Percentiles rank a stretch among this genome's conserved stretches.
Evolutionary conservation across 805 yeast species (phyloP).

Genomic region (Spencermartinsiella europaea): DNA sequence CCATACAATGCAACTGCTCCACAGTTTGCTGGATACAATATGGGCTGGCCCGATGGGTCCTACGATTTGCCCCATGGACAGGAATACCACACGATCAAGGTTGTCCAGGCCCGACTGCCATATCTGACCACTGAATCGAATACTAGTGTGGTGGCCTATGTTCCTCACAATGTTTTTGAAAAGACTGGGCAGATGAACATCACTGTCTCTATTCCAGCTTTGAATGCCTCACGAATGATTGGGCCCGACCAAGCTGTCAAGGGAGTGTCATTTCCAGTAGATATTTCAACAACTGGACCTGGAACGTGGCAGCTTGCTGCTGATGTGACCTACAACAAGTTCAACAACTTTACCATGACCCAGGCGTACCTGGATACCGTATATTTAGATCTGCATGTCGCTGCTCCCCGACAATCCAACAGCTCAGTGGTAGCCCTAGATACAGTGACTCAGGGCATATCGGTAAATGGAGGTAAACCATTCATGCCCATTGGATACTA

Average conservation of each 20-base stretch:
- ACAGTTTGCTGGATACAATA: conserved; percentile 7
- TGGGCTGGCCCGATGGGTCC: conserved; percentile 9
- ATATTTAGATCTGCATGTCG: conserved; percentile 8
- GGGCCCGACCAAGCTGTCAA: conserved; percentile 7
- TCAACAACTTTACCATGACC: conserved; percentile 1
- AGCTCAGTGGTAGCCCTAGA: conserved; percentile 5
- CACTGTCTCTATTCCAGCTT: conserved; percentile 9
- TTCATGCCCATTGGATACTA: conserved; percentile 13
- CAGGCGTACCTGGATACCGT: conserved; percentile 8
- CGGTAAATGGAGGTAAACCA: conserved; percentile 5
- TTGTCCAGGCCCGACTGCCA: conserved; percentile 9
- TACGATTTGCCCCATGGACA: conserved; percentile 8
- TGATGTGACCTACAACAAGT: conserved; percentile 4
- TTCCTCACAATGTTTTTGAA: conserved; percentile 5
- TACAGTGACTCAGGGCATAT: conserved; percentile 2
- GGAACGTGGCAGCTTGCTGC: conserved; percentile 9
- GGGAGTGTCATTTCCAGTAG: conserved; percentile 10
- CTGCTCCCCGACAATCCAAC: not conserved
- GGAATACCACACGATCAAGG: conserved; percentile 3
- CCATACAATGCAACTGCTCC: conserved; percentile 9
- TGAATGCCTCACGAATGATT: conserved; percentile 3
- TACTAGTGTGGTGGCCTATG: conserved; percentile 7
- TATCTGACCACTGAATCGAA: conserved; percentile 7
- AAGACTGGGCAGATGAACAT: conserved; percentile 5
- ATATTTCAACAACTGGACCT: conserved; percentile 2